Evolutionary conservation across 192 early-diverging fungal species (phyloP).

Genomic region (Lobosporangium transversale): DNA sequence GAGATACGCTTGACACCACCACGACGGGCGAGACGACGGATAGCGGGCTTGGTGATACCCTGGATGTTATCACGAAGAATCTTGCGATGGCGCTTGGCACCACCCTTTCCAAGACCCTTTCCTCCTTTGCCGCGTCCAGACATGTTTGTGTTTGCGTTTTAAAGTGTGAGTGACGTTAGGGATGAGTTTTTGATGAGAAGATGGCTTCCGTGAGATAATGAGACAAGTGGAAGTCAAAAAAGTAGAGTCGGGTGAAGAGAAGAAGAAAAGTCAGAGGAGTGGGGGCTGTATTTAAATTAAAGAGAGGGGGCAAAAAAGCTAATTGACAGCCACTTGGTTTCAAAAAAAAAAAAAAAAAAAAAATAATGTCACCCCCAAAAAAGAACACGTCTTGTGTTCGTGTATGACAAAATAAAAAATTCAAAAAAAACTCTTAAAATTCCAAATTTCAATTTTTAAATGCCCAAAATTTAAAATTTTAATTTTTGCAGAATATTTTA

Average conservation of each 20-base stretch:
- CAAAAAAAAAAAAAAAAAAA: too few relatives aligned
- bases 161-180: slow-evolving; percentile 4
- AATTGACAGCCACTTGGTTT: not conserved
- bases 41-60: slow-evolving; percentile 98
- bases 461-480: too few relatives aligned
- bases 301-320: not conserved
- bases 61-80: slow-evolving; percentile 99
- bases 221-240: not conserved
- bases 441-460: too few relatives aligned
- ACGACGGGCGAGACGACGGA: slow-evolving; percentile 98
- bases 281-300: not conserved
- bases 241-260: slow-evolving; percentile 6
- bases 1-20: slow-evolving; percentile 99
- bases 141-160: slow-evolving; percentile 71
- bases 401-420: too few relatives aligned
- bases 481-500: too few relatives aligned
- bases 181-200: too few relatives aligned
- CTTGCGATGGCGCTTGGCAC: slow-evolving; percentile 99
- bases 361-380: too few relatives aligned
- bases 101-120: slow-evolving; percentile 99
- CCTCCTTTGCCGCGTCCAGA: slow-evolving; percentile 99
- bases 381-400: too few relatives aligned
- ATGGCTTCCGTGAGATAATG: too few relatives aligned
- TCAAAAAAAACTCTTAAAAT: too few relatives aligned
- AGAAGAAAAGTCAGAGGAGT: not conserved